Evolutionary conservation across 306 rosid genomes (phyloP).

Genomic region (Casuarina equisetifolia): DNA sequence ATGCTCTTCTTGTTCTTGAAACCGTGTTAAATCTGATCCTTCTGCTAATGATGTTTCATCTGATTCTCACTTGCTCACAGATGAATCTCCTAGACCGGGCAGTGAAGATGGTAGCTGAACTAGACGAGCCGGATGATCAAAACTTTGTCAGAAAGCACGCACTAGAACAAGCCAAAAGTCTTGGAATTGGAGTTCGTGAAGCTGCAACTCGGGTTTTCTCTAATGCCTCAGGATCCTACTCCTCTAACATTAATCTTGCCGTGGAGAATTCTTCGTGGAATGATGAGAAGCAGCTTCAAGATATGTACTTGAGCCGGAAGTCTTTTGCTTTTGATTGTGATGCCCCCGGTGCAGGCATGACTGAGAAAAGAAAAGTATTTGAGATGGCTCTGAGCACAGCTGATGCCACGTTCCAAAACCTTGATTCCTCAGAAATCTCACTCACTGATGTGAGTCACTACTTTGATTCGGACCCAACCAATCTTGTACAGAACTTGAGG

Average conservation of each 20-base stretch:
- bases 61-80: constrained; percentile 36
- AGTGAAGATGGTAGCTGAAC: constrained; percentile 95
- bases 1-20: background rate
- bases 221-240: constrained; percentile 97
- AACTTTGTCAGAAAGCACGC: constrained; percentile 93
- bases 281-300: constrained; percentile 98
- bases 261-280: constrained; percentile 98
- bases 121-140: constrained; percentile 80
- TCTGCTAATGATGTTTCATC: constrained; percentile 20
- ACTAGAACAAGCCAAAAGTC: constrained; percentile 79
- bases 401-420: constrained; percentile 98
- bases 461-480: constrained; percentile 97
- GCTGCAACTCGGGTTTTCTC: constrained; percentile 98
- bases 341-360: constrained; percentile 95
- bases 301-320: constrained; percentile 95
- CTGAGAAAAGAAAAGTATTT: constrained; percentile 82
- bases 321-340: constrained; percentile 90
- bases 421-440: constrained; percentile 95
- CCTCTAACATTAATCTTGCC: constrained; percentile 91
- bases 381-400: constrained; percentile 99
- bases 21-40: constrained; percentile 4
- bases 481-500: constrained; percentile 89
- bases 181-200: constrained; percentile 83
- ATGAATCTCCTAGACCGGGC: constrained; percentile 97
- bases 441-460: constrained; percentile 98